phyloP scores from a whole-genome alignment of 2,329 filamentous ascomycete species.

The Stylonectria norvegica region DNA sequence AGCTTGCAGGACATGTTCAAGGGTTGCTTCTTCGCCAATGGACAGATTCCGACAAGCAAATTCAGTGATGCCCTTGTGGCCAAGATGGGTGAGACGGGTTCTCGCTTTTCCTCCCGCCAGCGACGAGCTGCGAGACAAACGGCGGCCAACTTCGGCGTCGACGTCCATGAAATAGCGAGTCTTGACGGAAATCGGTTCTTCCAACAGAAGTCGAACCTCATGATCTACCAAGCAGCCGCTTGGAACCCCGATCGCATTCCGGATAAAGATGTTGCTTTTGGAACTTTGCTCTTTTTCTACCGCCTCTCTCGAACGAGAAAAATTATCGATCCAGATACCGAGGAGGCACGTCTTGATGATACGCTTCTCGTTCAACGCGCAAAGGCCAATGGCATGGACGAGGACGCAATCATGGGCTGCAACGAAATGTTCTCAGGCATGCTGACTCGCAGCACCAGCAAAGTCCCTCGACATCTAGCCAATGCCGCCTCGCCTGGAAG shows the following conservation, averaged over 20 bases:
- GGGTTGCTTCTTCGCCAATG: constrained; percentile 7
- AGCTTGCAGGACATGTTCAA: constrained; percentile 21
- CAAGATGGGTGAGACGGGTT: background rate
- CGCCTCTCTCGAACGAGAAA: constrained; percentile 29
- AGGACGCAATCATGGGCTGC: background rate
- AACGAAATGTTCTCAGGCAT: no score
- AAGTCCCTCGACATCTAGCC: no score
- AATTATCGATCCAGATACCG: constrained; percentile 26
- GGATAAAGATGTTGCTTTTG: constrained; percentile 28
- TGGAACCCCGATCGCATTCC: constrained; percentile 38
- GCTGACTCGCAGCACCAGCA: no score
- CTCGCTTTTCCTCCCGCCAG: background rate
- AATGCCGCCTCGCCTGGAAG: no score
- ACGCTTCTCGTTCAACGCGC: constrained; percentile 27
- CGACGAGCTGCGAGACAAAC: background rate
- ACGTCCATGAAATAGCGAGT: background rate
- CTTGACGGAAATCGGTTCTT: constrained; percentile 28
- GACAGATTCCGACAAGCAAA: constrained; percentile 9
- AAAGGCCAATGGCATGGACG: constrained; percentile 2
- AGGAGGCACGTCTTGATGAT: constrained; percentile 25
- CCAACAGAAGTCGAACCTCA: constrained; percentile 32
- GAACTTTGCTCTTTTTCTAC: constrained; percentile 23
- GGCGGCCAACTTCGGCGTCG: background rate
- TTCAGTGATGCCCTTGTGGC: constrained; percentile 8
- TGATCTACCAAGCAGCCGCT: constrained; percentile 28